phyloP scores from a whole-genome alignment of 495 filamentous ascomycete species.

The Neurospora tetraspora region DNA sequence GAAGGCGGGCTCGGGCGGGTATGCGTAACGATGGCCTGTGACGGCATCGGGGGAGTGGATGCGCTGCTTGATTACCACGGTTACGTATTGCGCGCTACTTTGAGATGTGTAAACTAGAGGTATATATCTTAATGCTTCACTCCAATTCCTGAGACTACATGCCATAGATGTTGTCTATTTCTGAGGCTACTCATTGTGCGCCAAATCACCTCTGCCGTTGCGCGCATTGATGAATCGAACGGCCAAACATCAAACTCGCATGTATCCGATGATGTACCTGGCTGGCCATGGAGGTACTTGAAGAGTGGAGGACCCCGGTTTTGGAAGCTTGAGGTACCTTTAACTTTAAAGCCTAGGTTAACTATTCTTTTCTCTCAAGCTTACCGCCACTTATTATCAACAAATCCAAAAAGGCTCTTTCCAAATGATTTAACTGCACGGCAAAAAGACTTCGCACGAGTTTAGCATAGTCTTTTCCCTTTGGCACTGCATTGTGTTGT shows the following conservation, averaged over 20 bases:
- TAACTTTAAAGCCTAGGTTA: not conserved
- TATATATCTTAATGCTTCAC: not conserved
- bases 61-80: not conserved
- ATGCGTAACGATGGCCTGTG: not conserved
- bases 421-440: not conserved
- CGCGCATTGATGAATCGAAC: not conserved
- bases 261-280: not conserved
- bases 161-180: not conserved
- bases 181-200: not conserved
- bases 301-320: not conserved
- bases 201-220: not conserved
- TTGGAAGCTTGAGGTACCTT: not conserved
- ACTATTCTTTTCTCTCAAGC: not conserved
- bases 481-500: not conserved
- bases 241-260: not conserved
- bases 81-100: not conserved
- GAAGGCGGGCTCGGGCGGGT: not conserved
- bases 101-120: not conserved
- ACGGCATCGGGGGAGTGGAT: not conserved
- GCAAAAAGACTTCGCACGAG: not conserved
- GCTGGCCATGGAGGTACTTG: not conserved
- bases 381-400: not conserved
- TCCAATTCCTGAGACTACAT: not conserved
- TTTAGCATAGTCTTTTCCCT: not conserved
- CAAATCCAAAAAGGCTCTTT: not conserved